phyloP scores from a whole-genome alignment of 208 protist species.

The Kentomonas sorsogonicus region DNA sequence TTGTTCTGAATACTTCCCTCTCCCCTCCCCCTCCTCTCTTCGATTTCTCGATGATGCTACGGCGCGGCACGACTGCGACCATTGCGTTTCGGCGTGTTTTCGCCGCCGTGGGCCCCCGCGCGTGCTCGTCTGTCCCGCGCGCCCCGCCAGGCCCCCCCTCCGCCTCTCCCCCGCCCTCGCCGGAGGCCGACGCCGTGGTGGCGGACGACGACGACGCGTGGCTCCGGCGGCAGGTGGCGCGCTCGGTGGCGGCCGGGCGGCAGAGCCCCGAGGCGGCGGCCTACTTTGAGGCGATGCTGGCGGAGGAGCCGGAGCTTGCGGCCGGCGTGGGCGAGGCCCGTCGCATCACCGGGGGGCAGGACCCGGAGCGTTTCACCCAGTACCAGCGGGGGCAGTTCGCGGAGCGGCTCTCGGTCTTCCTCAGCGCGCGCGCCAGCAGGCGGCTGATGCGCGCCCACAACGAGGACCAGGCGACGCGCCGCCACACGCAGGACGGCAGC shows the following conservation, averaged over 20 bases:
- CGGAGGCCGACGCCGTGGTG: too few relatives aligned
- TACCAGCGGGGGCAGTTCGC: constrained; percentile 69
- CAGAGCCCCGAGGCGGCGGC: constrained; percentile 36
- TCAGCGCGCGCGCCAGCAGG: constrained; percentile 46
- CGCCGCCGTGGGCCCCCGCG: too few relatives aligned
- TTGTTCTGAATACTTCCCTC: too few relatives aligned
- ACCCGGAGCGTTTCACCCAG: constrained; percentile 48
- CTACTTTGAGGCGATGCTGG: constrained; percentile 65
- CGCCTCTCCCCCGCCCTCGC: background rate
- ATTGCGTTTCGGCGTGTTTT: too few relatives aligned
- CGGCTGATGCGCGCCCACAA: constrained; percentile 41
- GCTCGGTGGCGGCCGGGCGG: constrained; percentile 37
- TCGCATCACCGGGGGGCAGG: constrained; percentile 48
- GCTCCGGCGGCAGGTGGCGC: constrained; percentile 27
- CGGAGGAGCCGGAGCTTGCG: constrained; percentile 53
- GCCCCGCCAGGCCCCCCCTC: background rate
- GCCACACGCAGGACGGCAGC: constrained; percentile 66
- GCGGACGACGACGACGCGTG: constrained; percentile 32
- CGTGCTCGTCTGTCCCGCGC: too few relatives aligned
- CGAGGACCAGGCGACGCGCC: constrained; percentile 50
- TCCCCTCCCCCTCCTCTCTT: constrained; percentile 4
- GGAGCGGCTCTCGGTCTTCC: constrained; percentile 44
- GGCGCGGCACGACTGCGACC: too few relatives aligned
- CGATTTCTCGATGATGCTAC: background rate
- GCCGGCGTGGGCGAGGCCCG: constrained; percentile 50